Conservation (phyloP, 768 basidiomycete species). For the Piloderma croceum region DNA sequence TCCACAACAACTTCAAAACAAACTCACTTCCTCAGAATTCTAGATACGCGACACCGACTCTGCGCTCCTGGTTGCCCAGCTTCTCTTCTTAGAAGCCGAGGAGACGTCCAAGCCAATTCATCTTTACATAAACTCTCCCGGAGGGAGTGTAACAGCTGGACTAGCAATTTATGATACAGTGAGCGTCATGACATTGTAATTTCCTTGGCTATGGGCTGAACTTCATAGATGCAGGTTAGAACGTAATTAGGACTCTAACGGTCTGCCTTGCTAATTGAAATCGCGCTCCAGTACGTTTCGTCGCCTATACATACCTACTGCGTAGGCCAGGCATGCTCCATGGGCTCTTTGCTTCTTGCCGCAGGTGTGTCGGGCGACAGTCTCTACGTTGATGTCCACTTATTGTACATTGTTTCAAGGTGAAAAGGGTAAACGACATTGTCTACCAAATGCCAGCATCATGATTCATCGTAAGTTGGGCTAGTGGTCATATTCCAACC, state of each 20-base stretch:
- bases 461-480: constrained; percentile 89
- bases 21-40: constrained; percentile 6
- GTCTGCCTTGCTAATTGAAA: constrained; percentile 17
- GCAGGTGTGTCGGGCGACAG: constrained; percentile 45
- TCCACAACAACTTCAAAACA: no score
- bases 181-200: constrained; percentile 21
- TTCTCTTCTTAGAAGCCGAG: constrained; percentile 94
- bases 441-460: constrained; percentile 88
- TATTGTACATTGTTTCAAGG: constrained; percentile 35
- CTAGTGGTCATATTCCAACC: constrained; percentile 4
- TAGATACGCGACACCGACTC: constrained; percentile 91
- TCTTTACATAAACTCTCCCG: constrained; percentile 95
- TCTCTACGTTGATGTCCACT: constrained; percentile 7
- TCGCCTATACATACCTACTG: constrained; percentile 96
- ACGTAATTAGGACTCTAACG: constrained; percentile 10
- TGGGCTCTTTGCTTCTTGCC: constrained; percentile 91
- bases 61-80: constrained; percentile 82
- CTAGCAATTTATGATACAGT: constrained; percentile 98
- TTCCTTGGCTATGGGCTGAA: background rate
- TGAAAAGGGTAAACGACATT: constrained; percentile 85
- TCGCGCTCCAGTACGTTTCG: constrained; percentile 69
- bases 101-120: constrained; percentile 93
- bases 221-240: constrained; percentile 64
- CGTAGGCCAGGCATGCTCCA: constrained; percentile 90
- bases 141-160: constrained; percentile 93